These are phyloP conservation scores for Agastache rugosa DNA, from an alignment of 257 asterid genomes.

Conservation along the genomic window DNA sequence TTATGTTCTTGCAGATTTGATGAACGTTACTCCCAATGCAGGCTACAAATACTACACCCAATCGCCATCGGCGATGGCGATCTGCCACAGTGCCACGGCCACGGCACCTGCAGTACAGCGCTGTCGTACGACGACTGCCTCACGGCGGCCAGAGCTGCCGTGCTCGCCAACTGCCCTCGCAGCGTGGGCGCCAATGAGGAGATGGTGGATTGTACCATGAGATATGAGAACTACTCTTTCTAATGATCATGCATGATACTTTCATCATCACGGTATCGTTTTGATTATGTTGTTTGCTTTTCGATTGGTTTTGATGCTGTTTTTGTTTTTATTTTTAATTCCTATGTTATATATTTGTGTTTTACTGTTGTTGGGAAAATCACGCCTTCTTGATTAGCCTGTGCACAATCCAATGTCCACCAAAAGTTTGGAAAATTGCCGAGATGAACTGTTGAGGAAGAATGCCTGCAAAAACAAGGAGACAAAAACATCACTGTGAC, in stretches of 20 bases:
- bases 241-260: not conserved
- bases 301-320: too few species aligned
- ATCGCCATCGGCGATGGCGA: not conserved
- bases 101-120: not conserved
- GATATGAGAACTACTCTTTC: not conserved
- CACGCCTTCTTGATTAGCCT: too few species aligned
- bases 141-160: not conserved
- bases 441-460: too few species aligned
- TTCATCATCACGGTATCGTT: too few species aligned
- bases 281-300: too few species aligned
- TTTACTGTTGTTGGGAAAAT: too few species aligned
- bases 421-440: too few species aligned
- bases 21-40: not conserved
- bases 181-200: not conserved
- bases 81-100: not conserved
- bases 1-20: not conserved
- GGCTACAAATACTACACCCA: not conserved
- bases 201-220: conserved; percentile 7
- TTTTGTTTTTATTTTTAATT: too few species aligned
- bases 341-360: too few species aligned
- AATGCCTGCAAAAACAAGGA: too few species aligned
- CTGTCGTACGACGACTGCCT: not conserved
- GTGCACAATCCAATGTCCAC: too few species aligned
- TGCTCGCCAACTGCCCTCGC: not conserved
- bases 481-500: too few species aligned